Evolutionary conservation across 2,329 filamentous ascomycete species (phyloP).

Genomic region (Tricladium varicosporioides): DNA sequence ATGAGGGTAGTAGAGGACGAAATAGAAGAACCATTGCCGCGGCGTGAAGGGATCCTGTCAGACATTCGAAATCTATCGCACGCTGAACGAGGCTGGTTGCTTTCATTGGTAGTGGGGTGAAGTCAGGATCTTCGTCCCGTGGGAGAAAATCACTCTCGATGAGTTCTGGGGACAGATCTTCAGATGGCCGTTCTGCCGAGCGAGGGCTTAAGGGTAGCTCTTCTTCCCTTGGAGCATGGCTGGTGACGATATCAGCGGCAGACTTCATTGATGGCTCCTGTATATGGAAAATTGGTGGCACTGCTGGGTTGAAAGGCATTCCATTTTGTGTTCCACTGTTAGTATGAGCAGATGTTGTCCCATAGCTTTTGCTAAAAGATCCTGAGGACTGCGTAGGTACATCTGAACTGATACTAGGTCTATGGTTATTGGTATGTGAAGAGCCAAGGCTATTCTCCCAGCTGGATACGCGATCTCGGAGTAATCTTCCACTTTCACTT

Average conservation of each 20-base stretch:
- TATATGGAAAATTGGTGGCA: constrained; percentile 24
- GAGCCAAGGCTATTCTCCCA: constrained; percentile 31
- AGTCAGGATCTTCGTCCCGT: constrained; percentile 56
- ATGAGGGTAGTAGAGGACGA: constrained; percentile 53
- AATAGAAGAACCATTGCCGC: constrained; percentile 61
- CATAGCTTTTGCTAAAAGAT: constrained; percentile 14
- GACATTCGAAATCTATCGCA: constrained; percentile 55
- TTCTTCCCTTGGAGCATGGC: constrained; percentile 10
- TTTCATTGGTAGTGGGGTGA: constrained; percentile 53
- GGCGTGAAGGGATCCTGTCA: constrained; percentile 55
- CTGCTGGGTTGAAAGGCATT: constrained; percentile 12
- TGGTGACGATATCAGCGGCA: not conserved
- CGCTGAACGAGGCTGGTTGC: constrained; percentile 53
- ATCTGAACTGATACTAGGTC: constrained; percentile 26
- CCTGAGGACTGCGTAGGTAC: constrained; percentile 16
- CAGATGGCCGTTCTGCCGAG: constrained; percentile 20
- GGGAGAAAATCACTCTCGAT: constrained; percentile 59
- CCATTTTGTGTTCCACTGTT: constrained; percentile 4
- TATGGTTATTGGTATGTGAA: constrained; percentile 17
- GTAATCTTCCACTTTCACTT: constrained; percentile 23
- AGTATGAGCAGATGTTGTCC: constrained; percentile 10
- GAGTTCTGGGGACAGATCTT: constrained; percentile 34
- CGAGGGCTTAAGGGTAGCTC: not conserved
- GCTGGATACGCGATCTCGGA: constrained; percentile 27
- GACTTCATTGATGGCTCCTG: constrained; percentile 26